Conservation (phyloP, 345 rosid genomes). For the Gossypium stocksii region DNA sequence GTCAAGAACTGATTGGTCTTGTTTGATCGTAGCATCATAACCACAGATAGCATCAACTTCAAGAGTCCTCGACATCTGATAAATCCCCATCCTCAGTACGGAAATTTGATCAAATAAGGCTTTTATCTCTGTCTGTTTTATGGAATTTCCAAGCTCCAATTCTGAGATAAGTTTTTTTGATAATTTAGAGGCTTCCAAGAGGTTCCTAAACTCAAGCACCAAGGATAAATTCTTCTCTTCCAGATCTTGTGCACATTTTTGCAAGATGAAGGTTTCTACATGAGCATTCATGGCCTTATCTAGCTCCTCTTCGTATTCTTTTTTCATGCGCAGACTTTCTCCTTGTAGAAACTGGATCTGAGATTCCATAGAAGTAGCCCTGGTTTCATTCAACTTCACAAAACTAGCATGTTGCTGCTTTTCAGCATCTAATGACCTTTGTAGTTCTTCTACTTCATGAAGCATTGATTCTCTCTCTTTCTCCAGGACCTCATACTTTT, state of each 20-base stretch:
- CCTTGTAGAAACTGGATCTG: conserved; percentile 13
- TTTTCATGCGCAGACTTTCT: background rate
- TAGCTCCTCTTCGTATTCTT: background rate
- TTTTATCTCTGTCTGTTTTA: conserved; percentile 47
- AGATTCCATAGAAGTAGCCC: too few species aligned
- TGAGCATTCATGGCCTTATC: conserved; percentile 33
- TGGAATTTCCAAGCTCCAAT: conserved; percentile 47
- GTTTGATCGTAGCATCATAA: conserved; percentile 32
- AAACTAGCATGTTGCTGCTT: conserved; percentile 48
- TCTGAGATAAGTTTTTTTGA: conserved; percentile 54
- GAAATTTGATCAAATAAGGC: conserved; percentile 44
- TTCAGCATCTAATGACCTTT: conserved; percentile 42
- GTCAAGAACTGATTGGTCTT: conserved; percentile 38
- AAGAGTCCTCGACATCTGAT: conserved; percentile 47
- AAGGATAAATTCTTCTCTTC: conserved; percentile 56
- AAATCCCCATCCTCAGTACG: conserved; percentile 47
- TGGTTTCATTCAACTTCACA: conserved; percentile 21
- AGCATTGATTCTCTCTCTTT: conserved; percentile 52
- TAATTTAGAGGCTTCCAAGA: conserved; percentile 48
- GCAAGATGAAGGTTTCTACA: conserved; percentile 63
- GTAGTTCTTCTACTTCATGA: conserved; percentile 48
- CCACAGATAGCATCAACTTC: conserved; percentile 32
- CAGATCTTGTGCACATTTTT: conserved; percentile 54
- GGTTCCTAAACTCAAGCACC: conserved; percentile 46
- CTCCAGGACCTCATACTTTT: conserved; percentile 39